phyloP scores from a whole-genome alignment of 2,329 filamentous ascomycete genomes.

The Periconia digitata region DNA sequence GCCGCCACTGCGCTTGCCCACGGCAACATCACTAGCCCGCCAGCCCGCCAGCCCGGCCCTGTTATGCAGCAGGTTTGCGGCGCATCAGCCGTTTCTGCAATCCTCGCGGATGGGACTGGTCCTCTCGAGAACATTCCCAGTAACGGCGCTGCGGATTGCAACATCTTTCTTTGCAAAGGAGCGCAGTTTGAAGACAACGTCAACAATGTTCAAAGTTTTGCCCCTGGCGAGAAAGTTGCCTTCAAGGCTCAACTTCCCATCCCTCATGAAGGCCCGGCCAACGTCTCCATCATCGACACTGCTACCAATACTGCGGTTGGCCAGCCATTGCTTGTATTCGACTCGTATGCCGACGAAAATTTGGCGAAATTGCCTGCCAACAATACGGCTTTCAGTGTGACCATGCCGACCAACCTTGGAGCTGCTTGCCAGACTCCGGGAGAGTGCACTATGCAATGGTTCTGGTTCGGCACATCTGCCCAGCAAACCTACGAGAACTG shows the following conservation, averaged over 20 bases:
- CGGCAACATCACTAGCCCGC: conserved; percentile 55
- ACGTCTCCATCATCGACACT: conserved; percentile 63
- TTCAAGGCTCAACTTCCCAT: conserved; percentile 51
- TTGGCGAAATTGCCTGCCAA: conserved; percentile 41
- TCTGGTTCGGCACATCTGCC: conserved; percentile 58
- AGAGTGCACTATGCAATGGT: conserved; percentile 61
- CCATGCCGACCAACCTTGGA: conserved; percentile 52
- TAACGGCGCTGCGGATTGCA: conserved; percentile 51
- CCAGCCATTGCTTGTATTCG: conserved; percentile 24
- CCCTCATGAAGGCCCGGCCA: conserved; percentile 58
- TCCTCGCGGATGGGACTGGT: conserved; percentile 48
- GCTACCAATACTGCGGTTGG: conserved; percentile 57
- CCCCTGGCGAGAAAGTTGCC: conserved; percentile 48
- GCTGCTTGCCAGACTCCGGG: conserved; percentile 50
- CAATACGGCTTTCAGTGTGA: conserved; percentile 55
- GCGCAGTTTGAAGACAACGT: conserved; percentile 60
- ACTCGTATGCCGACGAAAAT: conserved; percentile 30
- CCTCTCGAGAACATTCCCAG: conserved; percentile 49
- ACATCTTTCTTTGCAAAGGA: conserved; percentile 60
- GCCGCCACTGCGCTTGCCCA: conserved; percentile 52
- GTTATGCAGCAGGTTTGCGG: conserved; percentile 56
- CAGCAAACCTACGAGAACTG: conserved; percentile 65
- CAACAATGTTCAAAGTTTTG: conserved; percentile 53
- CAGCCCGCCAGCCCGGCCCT: conserved; percentile 53
- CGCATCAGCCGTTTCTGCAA: conserved; percentile 54